These are phyloP conservation scores for Schizochytrium sp. DNA, from an alignment of 108 stramenopile genomes.

Conservation along the genomic window DNA sequence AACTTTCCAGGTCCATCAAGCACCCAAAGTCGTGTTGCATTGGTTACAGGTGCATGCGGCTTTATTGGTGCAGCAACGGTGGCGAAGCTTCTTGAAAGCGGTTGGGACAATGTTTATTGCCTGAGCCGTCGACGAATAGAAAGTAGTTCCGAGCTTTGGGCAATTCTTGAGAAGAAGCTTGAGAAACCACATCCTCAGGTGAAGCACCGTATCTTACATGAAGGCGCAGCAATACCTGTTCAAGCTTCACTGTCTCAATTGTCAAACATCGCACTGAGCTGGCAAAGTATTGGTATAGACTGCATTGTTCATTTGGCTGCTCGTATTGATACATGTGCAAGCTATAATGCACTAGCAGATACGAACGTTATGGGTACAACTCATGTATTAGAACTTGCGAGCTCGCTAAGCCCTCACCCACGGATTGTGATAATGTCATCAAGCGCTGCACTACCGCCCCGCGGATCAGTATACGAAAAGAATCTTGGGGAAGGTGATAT, in stretches of 20 bases:
- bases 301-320: neutral
- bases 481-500: neutral
- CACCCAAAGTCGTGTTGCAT: neutral
- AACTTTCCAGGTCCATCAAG: neutral
- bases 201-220: neutral
- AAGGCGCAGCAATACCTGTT: neutral
- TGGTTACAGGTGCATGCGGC: constrained; percentile 34
- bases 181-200: too few relatives aligned
- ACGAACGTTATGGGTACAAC: neutral
- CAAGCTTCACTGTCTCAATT: neutral
- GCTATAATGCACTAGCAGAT: neutral
- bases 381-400: neutral
- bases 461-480: neutral
- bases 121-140: neutral
- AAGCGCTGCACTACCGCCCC: neutral
- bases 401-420: neutral
- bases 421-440: neutral
- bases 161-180: neutral
- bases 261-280: neutral
- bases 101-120: neutral
- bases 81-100: neutral
- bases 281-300: neutral
- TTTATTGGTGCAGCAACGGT: neutral
- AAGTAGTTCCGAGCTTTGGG: neutral
- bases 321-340: constrained; percentile 13